These are phyloP conservation scores for Euptelea pleiosperma DNA, from an alignment of 164 flowering plant genomes.

Conservation along the genomic window DNA sequence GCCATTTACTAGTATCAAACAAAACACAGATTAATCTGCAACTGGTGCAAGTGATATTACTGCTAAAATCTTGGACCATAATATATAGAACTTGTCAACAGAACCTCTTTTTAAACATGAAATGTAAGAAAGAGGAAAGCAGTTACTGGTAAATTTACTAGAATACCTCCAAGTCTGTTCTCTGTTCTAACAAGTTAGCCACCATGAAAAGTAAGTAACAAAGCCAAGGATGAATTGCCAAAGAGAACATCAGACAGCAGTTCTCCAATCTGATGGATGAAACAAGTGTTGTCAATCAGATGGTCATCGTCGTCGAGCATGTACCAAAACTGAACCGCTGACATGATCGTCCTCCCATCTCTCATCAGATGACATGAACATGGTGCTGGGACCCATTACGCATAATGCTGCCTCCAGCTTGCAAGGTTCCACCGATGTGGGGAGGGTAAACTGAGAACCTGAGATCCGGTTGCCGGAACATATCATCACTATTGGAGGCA, in stretches of 20 bases:
- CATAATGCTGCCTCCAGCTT: slow-evolving; percentile 26
- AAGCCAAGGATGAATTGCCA: slow-evolving; percentile 99
- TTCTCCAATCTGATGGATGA: slow-evolving; percentile 1
- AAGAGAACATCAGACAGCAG: slow-evolving; percentile 14
- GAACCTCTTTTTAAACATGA: too few species aligned
- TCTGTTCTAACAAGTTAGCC: background rate
- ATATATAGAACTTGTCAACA: too few species aligned
- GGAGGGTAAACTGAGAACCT: slow-evolving; percentile 34
- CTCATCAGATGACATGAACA: slow-evolving; percentile 51
- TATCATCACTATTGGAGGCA: slow-evolving; percentile 23
- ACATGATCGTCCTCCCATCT: background rate
- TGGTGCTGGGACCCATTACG: slow-evolving; percentile 36
- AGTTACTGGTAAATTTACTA: too few species aligned
- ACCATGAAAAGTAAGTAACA: slow-evolving; percentile 12
- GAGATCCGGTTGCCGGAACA: slow-evolving; percentile 30
- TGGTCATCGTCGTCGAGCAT: too few species aligned
- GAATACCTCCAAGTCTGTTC: background rate
- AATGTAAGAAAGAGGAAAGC: too few species aligned
- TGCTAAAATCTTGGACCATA: too few species aligned
- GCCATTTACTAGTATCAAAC: too few species aligned
- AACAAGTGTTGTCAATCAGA: background rate
- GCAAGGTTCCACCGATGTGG: slow-evolving; percentile 30
- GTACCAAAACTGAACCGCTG: slow-evolving; percentile 19
- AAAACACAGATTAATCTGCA: too few species aligned
- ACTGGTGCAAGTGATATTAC: too few species aligned